Evolutionary conservation across 768 basidiomycete species (phyloP).

Genomic region (Amanita rubescens): DNA sequence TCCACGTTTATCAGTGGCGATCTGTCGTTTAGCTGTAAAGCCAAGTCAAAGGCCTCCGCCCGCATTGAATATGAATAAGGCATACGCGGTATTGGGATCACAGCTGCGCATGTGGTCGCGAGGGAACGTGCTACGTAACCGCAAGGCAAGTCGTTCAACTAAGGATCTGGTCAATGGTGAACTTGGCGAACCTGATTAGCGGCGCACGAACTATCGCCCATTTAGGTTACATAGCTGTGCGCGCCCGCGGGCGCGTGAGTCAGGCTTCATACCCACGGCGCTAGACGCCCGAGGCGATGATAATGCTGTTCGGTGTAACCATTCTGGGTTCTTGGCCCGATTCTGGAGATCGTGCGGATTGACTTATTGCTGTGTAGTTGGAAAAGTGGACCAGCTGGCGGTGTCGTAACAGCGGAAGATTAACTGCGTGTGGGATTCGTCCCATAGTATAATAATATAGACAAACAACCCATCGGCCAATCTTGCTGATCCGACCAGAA

Average conservation of each 20-base stretch:
- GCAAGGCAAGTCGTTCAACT: too few relatives aligned
- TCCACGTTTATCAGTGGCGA: background rate
- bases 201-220: background rate
- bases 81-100: background rate
- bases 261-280: background rate
- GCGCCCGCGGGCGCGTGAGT: background rate
- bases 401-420: too few relatives aligned
- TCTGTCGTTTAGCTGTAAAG: background rate
- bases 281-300: background rate
- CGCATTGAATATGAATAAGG: background rate
- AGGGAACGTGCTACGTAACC: background rate
- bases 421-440: too few relatives aligned
- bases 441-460: too few relatives aligned
- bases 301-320: too few relatives aligned
- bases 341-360: too few relatives aligned
- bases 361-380: too few relatives aligned
- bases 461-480: too few relatives aligned
- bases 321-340: too few relatives aligned
- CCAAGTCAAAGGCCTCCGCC: background rate
- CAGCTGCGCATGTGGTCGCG: background rate
- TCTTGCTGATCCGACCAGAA: too few relatives aligned
- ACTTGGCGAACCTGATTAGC: background rate
- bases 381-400: too few relatives aligned
- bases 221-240: background rate
- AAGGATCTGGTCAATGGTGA: too few relatives aligned